phyloP scores from a whole-genome alignment of 164 flowering plant species.

The Sedum album region DNA sequence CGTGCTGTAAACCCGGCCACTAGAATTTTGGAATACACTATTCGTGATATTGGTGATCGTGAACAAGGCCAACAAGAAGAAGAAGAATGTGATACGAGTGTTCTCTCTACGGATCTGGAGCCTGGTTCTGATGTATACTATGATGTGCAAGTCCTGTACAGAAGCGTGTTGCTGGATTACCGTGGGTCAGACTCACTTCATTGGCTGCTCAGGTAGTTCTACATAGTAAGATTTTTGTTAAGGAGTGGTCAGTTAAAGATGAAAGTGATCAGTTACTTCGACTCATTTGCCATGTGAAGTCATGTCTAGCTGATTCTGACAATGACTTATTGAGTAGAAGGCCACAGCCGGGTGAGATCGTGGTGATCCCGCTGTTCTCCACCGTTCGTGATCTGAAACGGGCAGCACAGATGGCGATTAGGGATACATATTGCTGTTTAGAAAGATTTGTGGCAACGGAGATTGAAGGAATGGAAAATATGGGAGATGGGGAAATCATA shows the following conservation, averaged over 20 bases:
- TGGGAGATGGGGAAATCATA: constrained; percentile 41
- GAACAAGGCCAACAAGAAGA: not conserved
- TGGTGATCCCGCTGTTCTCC: constrained; percentile 51
- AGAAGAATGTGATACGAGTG: not conserved
- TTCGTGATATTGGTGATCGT: constrained; percentile 26
- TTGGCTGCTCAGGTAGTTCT: constrained; percentile 36
- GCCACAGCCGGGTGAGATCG: constrained; percentile 37
- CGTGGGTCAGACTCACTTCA: constrained; percentile 23
- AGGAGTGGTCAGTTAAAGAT: constrained; percentile 69
- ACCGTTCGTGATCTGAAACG: constrained; percentile 55
- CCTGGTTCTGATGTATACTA: constrained; percentile 38
- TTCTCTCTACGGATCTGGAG: not conserved
- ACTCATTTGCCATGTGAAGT: constrained; percentile 41
- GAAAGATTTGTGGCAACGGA: constrained; percentile 39
- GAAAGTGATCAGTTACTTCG: constrained; percentile 42
- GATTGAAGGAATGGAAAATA: constrained; percentile 28
- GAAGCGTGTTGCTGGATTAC: constrained; percentile 31
- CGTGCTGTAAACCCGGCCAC: constrained; percentile 48
- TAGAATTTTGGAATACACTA: constrained; percentile 48
- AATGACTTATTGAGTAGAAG: constrained; percentile 11
- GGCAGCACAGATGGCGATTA: constrained; percentile 42
- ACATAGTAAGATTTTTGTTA: constrained; percentile 62
- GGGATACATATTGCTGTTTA: constrained; percentile 60
- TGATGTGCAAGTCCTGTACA: constrained; percentile 44
- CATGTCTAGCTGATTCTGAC: constrained; percentile 17